Base-by-base conservation (phyloP, 306 rosid genomes). In the Trifolium fragiferum region DNA sequence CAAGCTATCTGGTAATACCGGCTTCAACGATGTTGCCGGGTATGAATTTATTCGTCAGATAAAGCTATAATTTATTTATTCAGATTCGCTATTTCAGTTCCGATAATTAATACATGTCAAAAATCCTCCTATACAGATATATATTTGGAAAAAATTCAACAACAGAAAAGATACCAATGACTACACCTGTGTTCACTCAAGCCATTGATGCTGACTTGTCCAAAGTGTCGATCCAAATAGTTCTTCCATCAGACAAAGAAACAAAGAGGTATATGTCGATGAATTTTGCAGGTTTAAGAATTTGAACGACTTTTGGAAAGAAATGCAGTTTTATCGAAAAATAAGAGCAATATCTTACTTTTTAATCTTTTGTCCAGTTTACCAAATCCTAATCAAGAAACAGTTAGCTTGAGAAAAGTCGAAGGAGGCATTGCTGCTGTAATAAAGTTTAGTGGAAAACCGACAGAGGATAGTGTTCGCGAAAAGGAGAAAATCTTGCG, bases 151-250 rank as follows among this genome's bases (percentile, higher is more conserved):
- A 92, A 86, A 92, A 94, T 71, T 94, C 96, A 3, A 81, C 80
- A 20, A 40, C 23, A 49, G 96, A 90, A 84, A 94, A 90, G 82
- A 92, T 94, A 73, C 90, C 96, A 1, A 90, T 94, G 99, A 94
- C 99, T 49, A 92, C 99, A 72, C 97, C 99, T 0, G 96, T 92
- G 20, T 94, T 94, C 89, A 92, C 97, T 10, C 88, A 92, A 85
- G 86, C 93, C 63, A 70, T 55, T 61, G 92, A 88, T 82, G 58
- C 84, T 18, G 83, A 85, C 16, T 63, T 73, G 68, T 81, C 95
- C 80, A 72, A 81, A 65, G 88, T 89, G 53, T 92, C 96, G 44
- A 86, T 94, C 88, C 93, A 90, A 83, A 83, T 94, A 77, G 96
- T 88, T 75, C 96, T 94, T 86, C 99, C 97, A 71, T 72, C 75